These are phyloP conservation scores for Eucommia ulmoides DNA, from an alignment of 257 asterid genomes.

Conservation along the genomic window DNA sequence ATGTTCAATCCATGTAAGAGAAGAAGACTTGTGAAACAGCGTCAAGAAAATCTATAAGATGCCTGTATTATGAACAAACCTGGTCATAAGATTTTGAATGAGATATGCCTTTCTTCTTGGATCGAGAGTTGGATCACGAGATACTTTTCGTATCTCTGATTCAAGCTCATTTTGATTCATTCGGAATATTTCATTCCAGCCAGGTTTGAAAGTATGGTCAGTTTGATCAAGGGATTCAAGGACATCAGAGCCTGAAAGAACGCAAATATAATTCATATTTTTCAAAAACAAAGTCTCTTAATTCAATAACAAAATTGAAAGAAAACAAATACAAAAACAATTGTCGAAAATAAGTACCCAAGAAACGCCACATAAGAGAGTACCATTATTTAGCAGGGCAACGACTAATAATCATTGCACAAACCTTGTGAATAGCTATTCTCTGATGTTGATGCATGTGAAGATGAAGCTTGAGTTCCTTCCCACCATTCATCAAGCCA, in stretches of 20 bases:
- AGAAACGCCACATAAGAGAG: too few relatives aligned
- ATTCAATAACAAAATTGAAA: background rate
- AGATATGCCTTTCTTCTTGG: constrained; percentile 95
- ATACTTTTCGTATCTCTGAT: constrained; percentile 90
- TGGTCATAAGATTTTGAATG: constrained; percentile 90
- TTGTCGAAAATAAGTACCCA: too few relatives aligned
- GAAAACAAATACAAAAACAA: too few relatives aligned
- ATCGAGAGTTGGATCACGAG: constrained; percentile 89
- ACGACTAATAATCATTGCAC: constrained; percentile 3
- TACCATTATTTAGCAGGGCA: too few relatives aligned
- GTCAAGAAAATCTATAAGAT: background rate
- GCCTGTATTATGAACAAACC: constrained; percentile 31
- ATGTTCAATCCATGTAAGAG: background rate
- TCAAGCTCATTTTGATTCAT: constrained; percentile 99
- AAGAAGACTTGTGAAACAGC: background rate
- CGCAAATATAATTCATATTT: constrained; percentile 4
- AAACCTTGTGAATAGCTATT: constrained; percentile 43
- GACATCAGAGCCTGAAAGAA: constrained; percentile 35
- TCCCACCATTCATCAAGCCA: constrained; percentile 99
- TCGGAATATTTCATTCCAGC: constrained; percentile 93
- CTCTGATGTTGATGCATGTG: constrained; percentile 40
- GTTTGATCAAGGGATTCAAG: constrained; percentile 66
- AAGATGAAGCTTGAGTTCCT: constrained; percentile 38
- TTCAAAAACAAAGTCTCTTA: background rate
- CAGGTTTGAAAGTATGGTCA: constrained; percentile 83